Evolutionary conservation across 306 rosid genomes (phyloP).

Genomic region (Cicer arietinum): DNA sequence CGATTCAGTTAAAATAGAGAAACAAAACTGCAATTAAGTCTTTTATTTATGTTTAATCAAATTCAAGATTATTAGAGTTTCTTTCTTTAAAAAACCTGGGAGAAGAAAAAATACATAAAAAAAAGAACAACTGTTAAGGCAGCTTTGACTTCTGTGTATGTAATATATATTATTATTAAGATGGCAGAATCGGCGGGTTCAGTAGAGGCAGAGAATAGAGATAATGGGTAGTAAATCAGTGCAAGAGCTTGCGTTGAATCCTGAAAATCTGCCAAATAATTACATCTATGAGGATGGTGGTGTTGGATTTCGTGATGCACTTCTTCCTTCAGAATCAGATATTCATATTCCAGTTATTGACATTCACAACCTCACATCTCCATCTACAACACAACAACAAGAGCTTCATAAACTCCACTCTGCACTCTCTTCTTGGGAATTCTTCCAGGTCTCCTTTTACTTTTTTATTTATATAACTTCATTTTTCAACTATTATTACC

Average conservation of each 20-base stretch:
- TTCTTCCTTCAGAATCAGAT: conserved; percentile 26
- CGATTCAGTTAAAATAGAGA: too few species aligned
- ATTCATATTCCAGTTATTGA: conserved; percentile 50
- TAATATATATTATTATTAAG: too few species aligned
- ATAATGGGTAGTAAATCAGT: conserved; percentile 35
- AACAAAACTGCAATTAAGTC: too few species aligned
- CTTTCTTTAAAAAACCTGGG: too few species aligned
- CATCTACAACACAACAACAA: not conserved
- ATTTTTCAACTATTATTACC: too few species aligned
- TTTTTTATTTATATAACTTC: too few species aligned
- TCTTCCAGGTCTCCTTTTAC: conserved; percentile 46
- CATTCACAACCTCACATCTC: conserved; percentile 41
- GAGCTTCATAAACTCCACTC: conserved; percentile 47
- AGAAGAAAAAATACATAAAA: too few species aligned
- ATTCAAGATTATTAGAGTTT: too few species aligned
- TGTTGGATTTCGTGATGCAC: conserved; percentile 44
- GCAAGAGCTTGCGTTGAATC: conserved; percentile 45
- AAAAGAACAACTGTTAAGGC: too few species aligned
- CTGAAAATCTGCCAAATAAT: conserved; percentile 45
- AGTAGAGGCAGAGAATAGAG: not conserved
- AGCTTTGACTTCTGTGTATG: too few species aligned
- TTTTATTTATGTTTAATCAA: too few species aligned
- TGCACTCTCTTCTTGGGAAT: conserved; percentile 56
- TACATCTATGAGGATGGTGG: conserved; percentile 44
- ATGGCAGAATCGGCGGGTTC: conserved; percentile 40